Evolutionary conservation across 2,329 filamentous ascomycete species (phyloP).

Genomic region (Dactylellina leptospora): DNA sequence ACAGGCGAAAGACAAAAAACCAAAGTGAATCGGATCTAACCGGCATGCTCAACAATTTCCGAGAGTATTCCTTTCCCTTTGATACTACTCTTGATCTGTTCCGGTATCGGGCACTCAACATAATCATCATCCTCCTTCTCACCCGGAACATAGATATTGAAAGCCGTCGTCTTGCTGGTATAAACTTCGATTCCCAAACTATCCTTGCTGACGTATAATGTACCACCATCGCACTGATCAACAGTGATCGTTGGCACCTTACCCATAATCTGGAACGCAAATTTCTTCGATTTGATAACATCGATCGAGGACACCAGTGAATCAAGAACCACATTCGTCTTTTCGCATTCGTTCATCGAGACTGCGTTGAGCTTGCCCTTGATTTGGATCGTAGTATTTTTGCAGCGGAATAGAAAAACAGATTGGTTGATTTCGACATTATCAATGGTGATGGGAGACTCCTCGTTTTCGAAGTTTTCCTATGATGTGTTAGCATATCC

Average conservation of each 20-base stretch:
- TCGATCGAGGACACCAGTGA: constrained; percentile 90
- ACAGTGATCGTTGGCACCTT: constrained; percentile 85
- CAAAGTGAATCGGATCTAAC: constrained; percentile 64
- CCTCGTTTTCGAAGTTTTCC: constrained; percentile 86
- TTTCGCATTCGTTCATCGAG: constrained; percentile 87
- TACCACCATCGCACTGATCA: constrained; percentile 90
- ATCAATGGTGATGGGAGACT: constrained; percentile 76
- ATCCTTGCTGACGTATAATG: constrained; percentile 84
- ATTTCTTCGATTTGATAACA: constrained; percentile 93
- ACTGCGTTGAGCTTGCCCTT: constrained; percentile 97
- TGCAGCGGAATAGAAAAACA: constrained; percentile 89
- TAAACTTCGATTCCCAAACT: constrained; percentile 82
- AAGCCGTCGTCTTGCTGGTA: constrained; percentile 82
- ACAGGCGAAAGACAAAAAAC: background rate
- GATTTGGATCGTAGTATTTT: constrained; percentile 86
- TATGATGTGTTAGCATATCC: constrained; percentile 58
- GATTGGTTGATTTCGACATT: constrained; percentile 84
- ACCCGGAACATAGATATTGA: constrained; percentile 86
- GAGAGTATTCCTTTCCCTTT: constrained; percentile 81
- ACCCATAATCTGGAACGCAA: constrained; percentile 90
- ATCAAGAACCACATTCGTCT: constrained; percentile 86
- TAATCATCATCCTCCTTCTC: constrained; percentile 78
- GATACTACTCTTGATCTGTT: constrained; percentile 83
- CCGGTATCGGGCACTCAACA: constrained; percentile 84
- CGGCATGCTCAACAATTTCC: constrained; percentile 95